Conservation (phyloP, 2,329 filamentous ascomycete species). For the Aureobasidium pullulans region DNA sequence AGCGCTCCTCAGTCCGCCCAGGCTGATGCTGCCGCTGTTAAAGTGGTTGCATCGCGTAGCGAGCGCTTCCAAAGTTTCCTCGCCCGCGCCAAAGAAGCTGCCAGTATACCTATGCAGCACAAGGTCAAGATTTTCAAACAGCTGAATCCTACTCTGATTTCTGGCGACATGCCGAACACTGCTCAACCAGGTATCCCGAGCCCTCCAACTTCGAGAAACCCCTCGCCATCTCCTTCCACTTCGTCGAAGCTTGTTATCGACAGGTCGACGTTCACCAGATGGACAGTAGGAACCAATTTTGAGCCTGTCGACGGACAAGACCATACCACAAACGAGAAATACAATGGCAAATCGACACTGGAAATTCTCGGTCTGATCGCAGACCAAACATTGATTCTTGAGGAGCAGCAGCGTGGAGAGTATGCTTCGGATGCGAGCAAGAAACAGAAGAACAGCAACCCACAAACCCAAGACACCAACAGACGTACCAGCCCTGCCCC, state of each 20-base stretch:
- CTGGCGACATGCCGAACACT: slow-evolving; percentile 21
- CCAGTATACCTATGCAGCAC: slow-evolving; percentile 58
- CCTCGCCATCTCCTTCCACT: slow-evolving; percentile 38
- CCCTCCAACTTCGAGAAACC: slow-evolving; percentile 38
- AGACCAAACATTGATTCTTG: slow-evolving; percentile 72
- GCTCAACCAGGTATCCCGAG: slow-evolving; percentile 33
- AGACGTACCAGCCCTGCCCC: slow-evolving; percentile 64
- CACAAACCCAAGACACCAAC: slow-evolving; percentile 31
- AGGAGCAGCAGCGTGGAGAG: slow-evolving; percentile 61
- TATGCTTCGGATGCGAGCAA: slow-evolving; percentile 46
- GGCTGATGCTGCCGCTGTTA: slow-evolving; percentile 41
- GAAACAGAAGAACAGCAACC: slow-evolving; percentile 41
- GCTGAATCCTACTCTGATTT: slow-evolving; percentile 30
- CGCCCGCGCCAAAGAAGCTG: slow-evolving; percentile 60
- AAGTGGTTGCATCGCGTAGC: slow-evolving; percentile 63
- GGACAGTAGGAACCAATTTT: slow-evolving; percentile 57
- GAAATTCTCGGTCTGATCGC: slow-evolving; percentile 60
- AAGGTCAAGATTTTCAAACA: slow-evolving; percentile 75
- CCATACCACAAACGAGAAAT: slow-evolving; percentile 63
- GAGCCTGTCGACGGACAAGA: slow-evolving; percentile 60
- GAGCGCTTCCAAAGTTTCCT: slow-evolving; percentile 69
- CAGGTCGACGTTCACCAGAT: slow-evolving; percentile 53
- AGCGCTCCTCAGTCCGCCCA: slow-evolving; percentile 11
- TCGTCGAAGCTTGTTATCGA: slow-evolving; percentile 52
- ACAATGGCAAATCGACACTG: slow-evolving; percentile 66